Evolutionary conservation across 768 basidiomycete species (phyloP), one percentile per base, ranked within the genome.

Genomic region (Agaricus sinodeliciosus): DNA sequence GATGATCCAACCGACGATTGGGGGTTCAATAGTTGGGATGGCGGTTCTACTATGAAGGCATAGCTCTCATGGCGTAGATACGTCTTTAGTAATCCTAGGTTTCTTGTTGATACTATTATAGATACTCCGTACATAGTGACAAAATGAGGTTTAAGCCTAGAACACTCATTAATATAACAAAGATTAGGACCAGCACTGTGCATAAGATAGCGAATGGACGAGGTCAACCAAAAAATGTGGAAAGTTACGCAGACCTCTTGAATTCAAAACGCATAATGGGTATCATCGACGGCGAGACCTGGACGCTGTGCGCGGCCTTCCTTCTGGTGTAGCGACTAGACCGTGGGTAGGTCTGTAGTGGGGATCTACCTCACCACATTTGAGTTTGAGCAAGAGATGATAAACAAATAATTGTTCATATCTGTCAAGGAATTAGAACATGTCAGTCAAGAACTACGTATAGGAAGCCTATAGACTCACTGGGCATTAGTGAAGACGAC

Each of bases 401-500:
- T 90, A 84, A 1, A 95, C 87, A 61, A 95, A 94, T 49, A 83
- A 78, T 62, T 94, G 88, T 63, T 96, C 93, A 61, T 86, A 94
- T 65, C 89, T 89, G 53, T 22, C 54, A 47, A 49, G 58, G 13
- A 25, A 36, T 62, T 31, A 41, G 36, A 49, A n/a, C 22, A 59
- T 46, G 25, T 51, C 35, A 41, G 16, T 49, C 40, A 45, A 25
- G 16, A 54, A 13, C 22, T 31, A 22, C 40, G 27, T 51, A 4
- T 8, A 15, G 8, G 47, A 19, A 52, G 35, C 8, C 27, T n/a
- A n/a, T 48, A 49, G 9, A 77, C 90, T 69, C 62, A 93, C 91
- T 88, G 87, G 12, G 94, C 80, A 67, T 95, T 96, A 28, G 88
- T 93, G 64, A 92, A 94, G 9, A 94, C 92, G 9, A 94, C 74